These are phyloP conservation scores for Gypsophila paniculata DNA, from an alignment of 179 eudicot species.

Conservation along the genomic window DNA sequence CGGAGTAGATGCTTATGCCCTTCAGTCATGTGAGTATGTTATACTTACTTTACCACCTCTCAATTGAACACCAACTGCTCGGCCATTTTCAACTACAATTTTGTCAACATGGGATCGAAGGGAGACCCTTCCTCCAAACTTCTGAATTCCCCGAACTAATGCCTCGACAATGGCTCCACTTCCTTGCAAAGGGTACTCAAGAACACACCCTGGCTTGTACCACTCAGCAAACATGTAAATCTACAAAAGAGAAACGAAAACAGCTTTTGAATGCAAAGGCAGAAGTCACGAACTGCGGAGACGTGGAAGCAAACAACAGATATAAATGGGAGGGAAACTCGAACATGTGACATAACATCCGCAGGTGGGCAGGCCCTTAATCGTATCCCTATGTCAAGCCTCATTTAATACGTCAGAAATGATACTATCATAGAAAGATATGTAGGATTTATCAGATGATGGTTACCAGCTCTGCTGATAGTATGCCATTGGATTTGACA, in stretches of 20 bases:
- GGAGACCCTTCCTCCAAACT: slow-evolving; percentile 77
- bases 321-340: too few relatives aligned
- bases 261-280: too few relatives aligned
- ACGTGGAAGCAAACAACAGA: too few relatives aligned
- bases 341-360: too few relatives aligned
- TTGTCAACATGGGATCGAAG: slow-evolving; percentile 79
- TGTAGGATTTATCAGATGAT: neutral
- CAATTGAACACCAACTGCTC: slow-evolving; percentile 80
- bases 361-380: too few relatives aligned
- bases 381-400: too few relatives aligned
- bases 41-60: slow-evolving; percentile 79
- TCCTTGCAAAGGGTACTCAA: slow-evolving; percentile 92
- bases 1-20: neutral
- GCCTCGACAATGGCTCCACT: slow-evolving; percentile 86
- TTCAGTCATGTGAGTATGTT: neutral
- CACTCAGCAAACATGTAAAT: slow-evolving; percentile 98
- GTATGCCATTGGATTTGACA: slow-evolving; percentile 87
- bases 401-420: too few relatives aligned
- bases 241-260: slow-evolving; percentile 32
- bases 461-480: slow-evolving; percentile 98
- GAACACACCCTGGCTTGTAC: slow-evolving; percentile 89
- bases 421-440: too few relatives aligned
- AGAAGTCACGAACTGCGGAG: too few relatives aligned
- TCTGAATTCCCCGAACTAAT: slow-evolving; percentile 75
- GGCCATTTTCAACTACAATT: slow-evolving; percentile 80